These are phyloP conservation scores for Penicillium expansum DNA, from an alignment of 2,329 filamentous ascomycete species.

Conservation along the genomic window DNA sequence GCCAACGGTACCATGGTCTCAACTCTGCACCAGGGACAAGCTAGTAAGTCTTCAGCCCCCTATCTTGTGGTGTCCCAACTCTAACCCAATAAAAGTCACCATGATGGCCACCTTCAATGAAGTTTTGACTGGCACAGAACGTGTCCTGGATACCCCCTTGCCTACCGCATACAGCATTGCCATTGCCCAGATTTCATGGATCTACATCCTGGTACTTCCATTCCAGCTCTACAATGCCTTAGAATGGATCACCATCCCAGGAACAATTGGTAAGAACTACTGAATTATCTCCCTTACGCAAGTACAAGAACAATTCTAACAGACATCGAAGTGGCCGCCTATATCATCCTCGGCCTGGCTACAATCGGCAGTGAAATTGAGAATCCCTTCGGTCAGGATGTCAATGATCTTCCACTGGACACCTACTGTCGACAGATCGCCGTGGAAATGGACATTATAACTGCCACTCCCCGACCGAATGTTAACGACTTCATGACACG, in stretches of 20 bases:
- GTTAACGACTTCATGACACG: conserved; percentile 49
- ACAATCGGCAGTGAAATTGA: conserved; percentile 79
- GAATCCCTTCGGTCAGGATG: conserved; percentile 79
- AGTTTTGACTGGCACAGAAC: conserved; percentile 68
- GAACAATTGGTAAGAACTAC: conserved; percentile 53
- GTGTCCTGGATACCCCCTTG: conserved; percentile 77
- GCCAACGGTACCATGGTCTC: conserved; percentile 38
- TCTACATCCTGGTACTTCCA: conserved; percentile 75
- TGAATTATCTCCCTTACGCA: not conserved
- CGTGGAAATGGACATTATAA: conserved; percentile 71
- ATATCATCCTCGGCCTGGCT: conserved; percentile 77
- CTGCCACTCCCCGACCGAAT: conserved; percentile 54
- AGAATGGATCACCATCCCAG: conserved; percentile 73
- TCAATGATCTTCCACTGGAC: conserved; percentile 77
- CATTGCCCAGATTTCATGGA: conserved; percentile 82
- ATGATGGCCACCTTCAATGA: conserved; percentile 67
- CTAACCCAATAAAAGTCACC: conserved; percentile 46
- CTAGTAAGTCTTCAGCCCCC: conserved; percentile 28
- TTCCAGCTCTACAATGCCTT: conserved; percentile 71
- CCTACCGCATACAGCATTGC: conserved; percentile 80
- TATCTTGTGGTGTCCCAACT: not conserved
- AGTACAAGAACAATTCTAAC: not conserved
- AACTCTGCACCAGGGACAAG: conserved; percentile 39
- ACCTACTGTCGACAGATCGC: conserved; percentile 73
- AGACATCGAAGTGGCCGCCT: conserved; percentile 54